These are phyloP conservation scores for Solanum hybrid DNA, from an alignment of 305 asterid genomes.

Conservation along the genomic window DNA sequence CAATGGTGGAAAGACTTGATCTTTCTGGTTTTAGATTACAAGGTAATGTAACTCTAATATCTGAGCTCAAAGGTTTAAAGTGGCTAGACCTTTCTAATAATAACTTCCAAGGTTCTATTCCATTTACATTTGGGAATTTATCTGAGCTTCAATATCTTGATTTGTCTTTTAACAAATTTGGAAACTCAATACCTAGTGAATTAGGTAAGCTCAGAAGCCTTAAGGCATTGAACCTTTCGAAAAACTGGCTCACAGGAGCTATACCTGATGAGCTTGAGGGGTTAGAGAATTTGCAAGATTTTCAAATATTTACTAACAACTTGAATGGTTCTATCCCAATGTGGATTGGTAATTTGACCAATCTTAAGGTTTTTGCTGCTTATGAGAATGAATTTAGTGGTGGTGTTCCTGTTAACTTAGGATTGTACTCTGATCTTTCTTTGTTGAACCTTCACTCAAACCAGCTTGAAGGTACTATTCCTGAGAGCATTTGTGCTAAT, in stretches of 20 bases:
- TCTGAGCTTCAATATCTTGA: slow-evolving; percentile 78
- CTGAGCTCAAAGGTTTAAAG: slow-evolving; percentile 63
- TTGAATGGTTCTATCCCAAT: slow-evolving; percentile 70
- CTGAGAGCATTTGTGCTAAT: slow-evolving; percentile 68
- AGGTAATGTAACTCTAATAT: slow-evolving; percentile 75
- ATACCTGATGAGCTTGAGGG: slow-evolving; percentile 64
- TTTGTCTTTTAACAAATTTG: slow-evolving; percentile 71
- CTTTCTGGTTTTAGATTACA: slow-evolving; percentile 57
- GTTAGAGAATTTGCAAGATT: slow-evolving; percentile 43
- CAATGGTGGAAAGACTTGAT: slow-evolving; percentile 64
- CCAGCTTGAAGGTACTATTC: slow-evolving; percentile 64
- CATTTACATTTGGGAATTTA: slow-evolving; percentile 51
- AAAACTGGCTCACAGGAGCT: slow-evolving; percentile 41
- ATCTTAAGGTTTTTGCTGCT: slow-evolving; percentile 58
- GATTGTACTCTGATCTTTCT: slow-evolving; percentile 45
- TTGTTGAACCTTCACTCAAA: slow-evolving; percentile 86
- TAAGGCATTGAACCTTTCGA: slow-evolving; percentile 60
- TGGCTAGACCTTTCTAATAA: slow-evolving; percentile 83
- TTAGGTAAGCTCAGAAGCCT: slow-evolving; percentile 49
- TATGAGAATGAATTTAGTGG: slow-evolving; percentile 87
- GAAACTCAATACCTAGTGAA: slow-evolving; percentile 54
- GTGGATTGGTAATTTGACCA: slow-evolving; percentile 68
- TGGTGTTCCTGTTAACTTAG: slow-evolving; percentile 56
- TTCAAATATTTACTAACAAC: slow-evolving; percentile 56
- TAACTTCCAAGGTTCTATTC: slow-evolving; percentile 63